A percentile compares a stretch with the other conserved stretches of the same genome.
phyloP scores from a whole-genome alignment of 1,284 basidiomycete genomes.

The Singerocomus rubriflavus region DNA sequence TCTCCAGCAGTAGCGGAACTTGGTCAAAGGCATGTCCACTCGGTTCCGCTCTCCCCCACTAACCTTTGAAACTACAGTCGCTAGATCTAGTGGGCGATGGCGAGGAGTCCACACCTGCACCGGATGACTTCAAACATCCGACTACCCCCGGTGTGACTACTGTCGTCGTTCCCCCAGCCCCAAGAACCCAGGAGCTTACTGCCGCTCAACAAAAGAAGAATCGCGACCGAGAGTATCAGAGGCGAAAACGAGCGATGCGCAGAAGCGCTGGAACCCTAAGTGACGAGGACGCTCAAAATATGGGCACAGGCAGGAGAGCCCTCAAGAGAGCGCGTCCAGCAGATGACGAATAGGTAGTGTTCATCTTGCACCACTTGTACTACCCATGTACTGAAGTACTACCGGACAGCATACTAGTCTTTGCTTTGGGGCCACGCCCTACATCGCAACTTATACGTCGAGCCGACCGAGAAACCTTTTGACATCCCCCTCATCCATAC shows the following conservation, averaged over 20 bases:
- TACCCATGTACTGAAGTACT: slow-evolving; percentile 3
- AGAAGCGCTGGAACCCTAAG: slow-evolving; percentile 59
- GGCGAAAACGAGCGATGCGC: slow-evolving; percentile 65
- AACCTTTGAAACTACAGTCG: slow-evolving; percentile 43
- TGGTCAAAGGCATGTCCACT: slow-evolving; percentile 56
- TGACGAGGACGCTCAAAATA: slow-evolving; percentile 62
- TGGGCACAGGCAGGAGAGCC: slow-evolving; percentile 48
- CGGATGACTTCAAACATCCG: slow-evolving; percentile 57
- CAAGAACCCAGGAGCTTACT: slow-evolving; percentile 58
- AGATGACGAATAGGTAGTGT: slow-evolving; percentile 49
- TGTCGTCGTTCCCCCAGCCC: slow-evolving; percentile 69
- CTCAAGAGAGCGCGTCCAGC: slow-evolving; percentile 58
- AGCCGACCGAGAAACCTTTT: slow-evolving; percentile 54
- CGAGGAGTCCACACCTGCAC: slow-evolving; percentile 57
- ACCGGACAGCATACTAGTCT: not conserved
- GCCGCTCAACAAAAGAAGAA: slow-evolving; percentile 72
- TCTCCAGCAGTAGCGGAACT: slow-evolving; percentile 74
- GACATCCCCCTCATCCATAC: slow-evolving; percentile 48
- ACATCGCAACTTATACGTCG: slow-evolving; percentile 42
- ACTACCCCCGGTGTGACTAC: slow-evolving; percentile 67
- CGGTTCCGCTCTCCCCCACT: slow-evolving; percentile 1
- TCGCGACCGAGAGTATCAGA: slow-evolving; percentile 71
- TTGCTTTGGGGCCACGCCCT: not conserved
- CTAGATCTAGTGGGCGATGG: slow-evolving; percentile 70
- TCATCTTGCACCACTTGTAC: not conserved